Evolutionary conservation across 2,329 filamentous ascomycete species (phyloP).

Genomic region (Zymoseptoria passerinii): DNA sequence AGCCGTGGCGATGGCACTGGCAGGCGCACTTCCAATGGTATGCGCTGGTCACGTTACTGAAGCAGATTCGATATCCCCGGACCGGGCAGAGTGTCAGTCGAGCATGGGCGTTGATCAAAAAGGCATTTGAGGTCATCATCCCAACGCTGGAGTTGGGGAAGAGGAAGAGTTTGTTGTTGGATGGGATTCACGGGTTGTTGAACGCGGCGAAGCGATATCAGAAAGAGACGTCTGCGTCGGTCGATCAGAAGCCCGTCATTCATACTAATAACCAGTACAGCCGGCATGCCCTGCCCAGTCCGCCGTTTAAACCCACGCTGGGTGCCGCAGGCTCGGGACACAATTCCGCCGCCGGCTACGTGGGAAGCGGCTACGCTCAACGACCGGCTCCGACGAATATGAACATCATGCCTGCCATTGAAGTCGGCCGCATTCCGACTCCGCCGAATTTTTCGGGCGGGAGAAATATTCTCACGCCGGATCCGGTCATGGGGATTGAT

Average conservation of each 20-base stretch:
- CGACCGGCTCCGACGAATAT: slow-evolving; percentile 1
- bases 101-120: slow-evolving; percentile 19
- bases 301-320: slow-evolving; percentile 1
- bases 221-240: slow-evolving; percentile 1
- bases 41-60: slow-evolving; percentile 18
- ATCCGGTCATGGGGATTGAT: slow-evolving; percentile 15
- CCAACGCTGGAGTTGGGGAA: slow-evolving; percentile 15
- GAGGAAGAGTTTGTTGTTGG: slow-evolving; percentile 14
- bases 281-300: background rate
- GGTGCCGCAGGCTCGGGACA: background rate
- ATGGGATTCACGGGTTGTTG: slow-evolving; percentile 17
- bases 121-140: slow-evolving; percentile 20
- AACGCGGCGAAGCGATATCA: slow-evolving; percentile 17
- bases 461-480: slow-evolving; percentile 6
- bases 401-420: slow-evolving; percentile 8
- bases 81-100: slow-evolving; percentile 9
- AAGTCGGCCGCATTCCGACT: slow-evolving; percentile 5
- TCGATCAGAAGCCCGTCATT: background rate
- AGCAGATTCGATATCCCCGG: slow-evolving; percentile 18
- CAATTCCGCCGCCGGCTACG: background rate
- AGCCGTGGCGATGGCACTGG: slow-evolving; percentile 24
- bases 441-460: slow-evolving; percentile 1
- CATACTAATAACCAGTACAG: background rate
- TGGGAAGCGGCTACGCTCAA: slow-evolving; percentile 5
- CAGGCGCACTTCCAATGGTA: slow-evolving; percentile 24